Evolutionary conservation across 257 asterid species (phyloP), one percentile per base, ranked within the genome.

Genomic region (Plectranthus barbatus): DNA sequence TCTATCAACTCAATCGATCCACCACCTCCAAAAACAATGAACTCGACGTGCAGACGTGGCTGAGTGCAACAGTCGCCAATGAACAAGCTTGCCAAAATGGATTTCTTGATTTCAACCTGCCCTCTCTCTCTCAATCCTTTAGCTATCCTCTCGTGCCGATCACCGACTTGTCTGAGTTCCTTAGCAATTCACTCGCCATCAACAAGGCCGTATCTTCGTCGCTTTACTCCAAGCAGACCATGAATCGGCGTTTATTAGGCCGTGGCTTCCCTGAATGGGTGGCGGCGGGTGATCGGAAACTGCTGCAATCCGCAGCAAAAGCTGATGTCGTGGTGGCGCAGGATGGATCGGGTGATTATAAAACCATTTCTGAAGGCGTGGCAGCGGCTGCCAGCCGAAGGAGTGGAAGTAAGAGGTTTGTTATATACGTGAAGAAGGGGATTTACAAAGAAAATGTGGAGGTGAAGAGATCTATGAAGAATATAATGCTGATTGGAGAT

Each of bases 1-100:
- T 81, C 20, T 34, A 74, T n/a, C 71, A 74, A 15, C 76, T 81
- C 12, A 74, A 72, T 33, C 71, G 67, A 1, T 72, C 68, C 70
- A 2, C 23, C 17, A 4, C 3, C 12, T 62, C 53, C 47, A 9
- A 26, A 9, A 13, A 23, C 34, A 7, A 24, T 46, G 10, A 3
- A 3, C 6, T 61, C 12, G 80, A 82, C 46, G 80, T 66, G 2
- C 86, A 82, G 61, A 82, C 89, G 33, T 85, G 85, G 89, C 40
- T 85, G 37, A 82, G 89, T 64, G 86, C 89, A 1, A 55, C 93
- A 11, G 34, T 80, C 6, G 80, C 93, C 14, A 85, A 83, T 44
- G 74, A 70, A 19, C 70, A 78, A 70, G 61, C 87, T 6, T 85
- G 93, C 78, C 50, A 13, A 60, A 78, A 82, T 56, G 93, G 89